These are phyloP conservation scores for Podospora sp. DNA, from an alignment of 495 filamentous ascomycete genomes.

Conservation along the genomic window DNA sequence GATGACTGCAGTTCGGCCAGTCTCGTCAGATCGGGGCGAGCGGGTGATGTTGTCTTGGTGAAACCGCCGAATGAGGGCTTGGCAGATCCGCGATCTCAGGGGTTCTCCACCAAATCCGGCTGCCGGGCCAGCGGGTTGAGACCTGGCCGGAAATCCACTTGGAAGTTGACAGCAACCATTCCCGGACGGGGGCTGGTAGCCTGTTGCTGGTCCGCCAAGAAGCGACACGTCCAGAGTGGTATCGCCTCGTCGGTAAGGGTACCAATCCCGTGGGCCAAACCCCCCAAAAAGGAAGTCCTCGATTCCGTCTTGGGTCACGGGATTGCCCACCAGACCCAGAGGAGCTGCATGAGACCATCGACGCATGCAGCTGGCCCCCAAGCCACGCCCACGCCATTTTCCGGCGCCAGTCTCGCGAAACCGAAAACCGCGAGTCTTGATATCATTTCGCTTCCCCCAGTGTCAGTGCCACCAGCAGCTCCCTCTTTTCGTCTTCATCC, in stretches of 20 bases:
- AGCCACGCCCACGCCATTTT: constrained; percentile 7
- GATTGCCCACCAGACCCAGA: background rate
- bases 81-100: background rate
- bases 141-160: background rate
- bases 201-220: background rate
- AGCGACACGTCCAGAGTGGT: background rate
- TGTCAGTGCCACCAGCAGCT: background rate
- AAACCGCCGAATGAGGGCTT: background rate
- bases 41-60: too few relatives aligned
- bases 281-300: background rate
- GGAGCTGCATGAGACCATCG: background rate
- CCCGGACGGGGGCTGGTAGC: background rate
- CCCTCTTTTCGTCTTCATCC: background rate
- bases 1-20: too few relatives aligned
- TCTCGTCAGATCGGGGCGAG: too few relatives aligned
- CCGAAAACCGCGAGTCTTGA: background rate
- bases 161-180: background rate
- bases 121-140: background rate
- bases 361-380: background rate
- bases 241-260: background rate
- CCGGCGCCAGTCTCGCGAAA: constrained; percentile 5
- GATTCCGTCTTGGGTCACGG: background rate
- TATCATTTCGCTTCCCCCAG: background rate
- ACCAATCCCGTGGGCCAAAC: background rate
- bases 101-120: background rate